phyloP scores from a whole-genome alignment of 352 stramenopile species.

The Pythium periplocum region DNA sequence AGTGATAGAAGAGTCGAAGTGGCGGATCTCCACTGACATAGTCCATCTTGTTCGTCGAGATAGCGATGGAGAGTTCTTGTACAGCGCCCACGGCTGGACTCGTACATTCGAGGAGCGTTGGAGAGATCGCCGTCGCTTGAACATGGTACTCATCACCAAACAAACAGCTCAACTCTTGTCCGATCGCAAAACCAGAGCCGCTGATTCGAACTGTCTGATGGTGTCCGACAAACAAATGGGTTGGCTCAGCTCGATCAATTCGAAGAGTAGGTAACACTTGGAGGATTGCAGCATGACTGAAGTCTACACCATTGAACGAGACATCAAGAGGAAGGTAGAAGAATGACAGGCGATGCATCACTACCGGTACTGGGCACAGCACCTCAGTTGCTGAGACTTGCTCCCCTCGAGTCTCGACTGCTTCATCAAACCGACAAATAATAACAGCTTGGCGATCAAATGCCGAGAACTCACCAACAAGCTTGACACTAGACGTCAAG shows the following conservation, averaged over 20 bases:
- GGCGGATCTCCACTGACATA: conserved; percentile 4
- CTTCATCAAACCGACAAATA: conserved; percentile 10
- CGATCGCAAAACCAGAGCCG: conserved; percentile 12
- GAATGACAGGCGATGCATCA: conserved; percentile 2
- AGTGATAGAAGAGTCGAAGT: conserved; percentile 5
- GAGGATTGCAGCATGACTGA: conserved; percentile 10
- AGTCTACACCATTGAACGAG: conserved; percentile 13
- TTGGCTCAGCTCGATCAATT: conserved; percentile 4
- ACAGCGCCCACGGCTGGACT: conserved; percentile 2
- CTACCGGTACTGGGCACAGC: conserved; percentile 7
- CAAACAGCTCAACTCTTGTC: conserved; percentile 15
- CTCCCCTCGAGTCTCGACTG: conserved; percentile 5
- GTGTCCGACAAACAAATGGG: conserved; percentile 2
- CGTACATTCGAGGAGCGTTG: conserved; percentile 9
- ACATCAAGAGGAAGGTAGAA: conserved; percentile 12
- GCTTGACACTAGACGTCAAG: conserved; percentile 6
- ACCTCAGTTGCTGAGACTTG: not conserved
- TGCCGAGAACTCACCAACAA: conserved; percentile 12
- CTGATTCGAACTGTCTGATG: conserved; percentile 5
- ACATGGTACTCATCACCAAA: conserved; percentile 15
- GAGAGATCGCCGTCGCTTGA: conserved; percentile 10
- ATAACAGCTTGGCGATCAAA: conserved; percentile 2
- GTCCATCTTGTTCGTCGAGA: conserved; percentile 16
- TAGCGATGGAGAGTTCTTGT: conserved; percentile 9
- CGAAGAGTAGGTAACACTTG: conserved; percentile 6